These are phyloP conservation scores for Tetrahymena thermophila DNA, from an alignment of 73 alveolate species.

Conservation along the genomic window DNA sequence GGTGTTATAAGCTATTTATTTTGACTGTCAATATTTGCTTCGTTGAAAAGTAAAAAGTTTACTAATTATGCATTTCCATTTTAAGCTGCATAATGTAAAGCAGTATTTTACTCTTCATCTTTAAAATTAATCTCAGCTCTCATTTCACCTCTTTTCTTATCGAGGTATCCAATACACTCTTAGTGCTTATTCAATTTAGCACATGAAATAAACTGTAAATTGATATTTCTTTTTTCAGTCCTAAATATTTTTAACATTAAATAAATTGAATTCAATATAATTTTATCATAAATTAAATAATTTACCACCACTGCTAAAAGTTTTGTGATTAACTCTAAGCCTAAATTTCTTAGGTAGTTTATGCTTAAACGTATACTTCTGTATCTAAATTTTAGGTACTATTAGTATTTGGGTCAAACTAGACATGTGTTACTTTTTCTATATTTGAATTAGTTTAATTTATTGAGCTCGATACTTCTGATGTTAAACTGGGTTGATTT, in stretches of 20 bases:
- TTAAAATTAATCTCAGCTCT: slow-evolving; percentile 19
- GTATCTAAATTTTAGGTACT: neutral
- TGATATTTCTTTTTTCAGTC: neutral
- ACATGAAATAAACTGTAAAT: neutral
- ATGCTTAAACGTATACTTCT: neutral
- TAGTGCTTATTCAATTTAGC: neutral
- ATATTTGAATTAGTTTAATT: neutral
- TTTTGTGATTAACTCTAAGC: neutral
- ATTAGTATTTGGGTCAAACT: neutral
- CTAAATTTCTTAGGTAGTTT: neutral
- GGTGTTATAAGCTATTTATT: slow-evolving; percentile 26
- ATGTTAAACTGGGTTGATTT: neutral
- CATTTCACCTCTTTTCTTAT: neutral
- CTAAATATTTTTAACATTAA: neutral
- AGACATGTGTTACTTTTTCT: neutral
- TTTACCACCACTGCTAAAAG: neutral
- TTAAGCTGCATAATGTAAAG: slow-evolving; percentile 12
- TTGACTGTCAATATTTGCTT: slow-evolving; percentile 38
- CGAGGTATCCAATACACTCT: neutral
- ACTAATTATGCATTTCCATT: slow-evolving; percentile 30
- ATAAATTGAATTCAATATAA: neutral
- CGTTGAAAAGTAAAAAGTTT: slow-evolving; percentile 14
- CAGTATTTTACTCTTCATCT: slow-evolving; percentile 29
- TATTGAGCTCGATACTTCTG: neutral
- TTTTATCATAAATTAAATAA: neutral